These are phyloP conservation scores for Trametes pubescens DNA, from an alignment of 1,284 basidiomycete genomes.

Conservation along the genomic window DNA sequence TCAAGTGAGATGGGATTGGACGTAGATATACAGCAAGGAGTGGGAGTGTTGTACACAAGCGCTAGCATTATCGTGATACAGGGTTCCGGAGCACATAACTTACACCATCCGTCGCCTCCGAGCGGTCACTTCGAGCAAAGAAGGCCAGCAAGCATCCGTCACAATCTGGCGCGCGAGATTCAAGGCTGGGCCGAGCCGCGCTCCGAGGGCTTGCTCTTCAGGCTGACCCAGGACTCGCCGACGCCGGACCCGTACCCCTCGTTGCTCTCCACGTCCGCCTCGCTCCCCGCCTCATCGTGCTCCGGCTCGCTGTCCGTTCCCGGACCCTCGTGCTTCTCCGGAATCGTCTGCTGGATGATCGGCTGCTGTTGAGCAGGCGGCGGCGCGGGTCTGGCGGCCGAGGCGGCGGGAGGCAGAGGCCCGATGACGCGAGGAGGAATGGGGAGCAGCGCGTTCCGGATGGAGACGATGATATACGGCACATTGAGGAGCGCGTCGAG, in stretches of 20 bases:
- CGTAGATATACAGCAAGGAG: slow-evolving; percentile 9
- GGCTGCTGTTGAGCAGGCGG: slow-evolving; percentile 17
- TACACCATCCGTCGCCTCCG: neutral
- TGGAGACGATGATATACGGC: slow-evolving; percentile 67
- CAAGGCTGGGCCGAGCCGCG: neutral
- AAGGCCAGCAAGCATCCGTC: too few relatives aligned
- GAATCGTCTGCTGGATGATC: slow-evolving; percentile 15
- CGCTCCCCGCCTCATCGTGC: slow-evolving; percentile 57
- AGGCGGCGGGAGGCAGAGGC: slow-evolving; percentile 21
- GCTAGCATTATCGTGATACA: slow-evolving; percentile 8
- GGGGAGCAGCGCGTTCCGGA: slow-evolving; percentile 67
- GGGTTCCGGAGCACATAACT: slow-evolving; percentile 13
- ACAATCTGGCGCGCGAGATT: neutral
- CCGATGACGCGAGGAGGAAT: slow-evolving; percentile 50
- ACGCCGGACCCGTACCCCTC: slow-evolving; percentile 40
- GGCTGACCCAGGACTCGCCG: slow-evolving; percentile 73
- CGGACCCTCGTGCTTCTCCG: slow-evolving; percentile 26
- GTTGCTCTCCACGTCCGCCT: slow-evolving; percentile 73
- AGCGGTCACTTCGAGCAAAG: too few relatives aligned
- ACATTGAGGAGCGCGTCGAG: slow-evolving; percentile 71
- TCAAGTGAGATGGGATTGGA: slow-evolving; percentile 11
- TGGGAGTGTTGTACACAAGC: slow-evolving; percentile 17
- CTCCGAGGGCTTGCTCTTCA: slow-evolving; percentile 40
- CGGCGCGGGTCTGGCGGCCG: slow-evolving; percentile 16
- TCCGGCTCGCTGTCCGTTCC: slow-evolving; percentile 44